Evolutionary conservation across 148 eudicot genomes (phyloP).

Genomic region (Cornus controversa): DNA sequence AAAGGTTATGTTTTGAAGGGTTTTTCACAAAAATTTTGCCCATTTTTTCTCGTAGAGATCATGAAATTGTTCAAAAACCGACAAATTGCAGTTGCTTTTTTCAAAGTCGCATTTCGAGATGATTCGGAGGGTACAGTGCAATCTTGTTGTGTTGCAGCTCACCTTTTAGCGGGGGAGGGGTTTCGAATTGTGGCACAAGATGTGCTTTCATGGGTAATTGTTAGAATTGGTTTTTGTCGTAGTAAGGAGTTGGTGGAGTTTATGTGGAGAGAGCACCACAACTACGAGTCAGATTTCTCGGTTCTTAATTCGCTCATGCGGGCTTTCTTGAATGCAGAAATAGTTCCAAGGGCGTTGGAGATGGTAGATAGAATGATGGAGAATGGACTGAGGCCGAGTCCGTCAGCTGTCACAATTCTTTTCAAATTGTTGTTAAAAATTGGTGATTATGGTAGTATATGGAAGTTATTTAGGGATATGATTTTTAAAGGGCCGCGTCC

Average conservation of each 20-base stretch:
- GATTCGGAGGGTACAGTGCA: slow-evolving; percentile 36
- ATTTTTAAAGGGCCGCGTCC: slow-evolving; percentile 62
- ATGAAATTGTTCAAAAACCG: slow-evolving; percentile 50
- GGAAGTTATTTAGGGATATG: slow-evolving; percentile 88
- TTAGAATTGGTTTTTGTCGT: slow-evolving; percentile 52
- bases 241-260: slow-evolving; percentile 53
- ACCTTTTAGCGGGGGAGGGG: slow-evolving; percentile 40
- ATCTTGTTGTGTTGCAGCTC: slow-evolving; percentile 59
- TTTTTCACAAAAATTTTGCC: slow-evolving; percentile 60
- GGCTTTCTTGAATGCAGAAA: slow-evolving; percentile 63
- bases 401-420: slow-evolving; percentile 49
- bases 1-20: slow-evolving; percentile 32
- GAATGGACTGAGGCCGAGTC: slow-evolving; percentile 51
- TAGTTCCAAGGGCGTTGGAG: slow-evolving; percentile 47
- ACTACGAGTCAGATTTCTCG: slow-evolving; percentile 55
- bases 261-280: slow-evolving; percentile 54
- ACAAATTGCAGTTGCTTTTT: slow-evolving; percentile 54
- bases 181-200: slow-evolving; percentile 66
- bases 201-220: slow-evolving; percentile 59
- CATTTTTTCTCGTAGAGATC: slow-evolving; percentile 57
- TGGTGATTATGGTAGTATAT: slow-evolving; percentile 79
- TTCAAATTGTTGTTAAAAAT: slow-evolving; percentile 61
- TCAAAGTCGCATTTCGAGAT: slow-evolving; percentile 56
- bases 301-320: slow-evolving; percentile 88
- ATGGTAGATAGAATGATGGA: slow-evolving; percentile 61